phyloP scores from a whole-genome alignment of 305 asterid species.

The Rubia balearica region DNA sequence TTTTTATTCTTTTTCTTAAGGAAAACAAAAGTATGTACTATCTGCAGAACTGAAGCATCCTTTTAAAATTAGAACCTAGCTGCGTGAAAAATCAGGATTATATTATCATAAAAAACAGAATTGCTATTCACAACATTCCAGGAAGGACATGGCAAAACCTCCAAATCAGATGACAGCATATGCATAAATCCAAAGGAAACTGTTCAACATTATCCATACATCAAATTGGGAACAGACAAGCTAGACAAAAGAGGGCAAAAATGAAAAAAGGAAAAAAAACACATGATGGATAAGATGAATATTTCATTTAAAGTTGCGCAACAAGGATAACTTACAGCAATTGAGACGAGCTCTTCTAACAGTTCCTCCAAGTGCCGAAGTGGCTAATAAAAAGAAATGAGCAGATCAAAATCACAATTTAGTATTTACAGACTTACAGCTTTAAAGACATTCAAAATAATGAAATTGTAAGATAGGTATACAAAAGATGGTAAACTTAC shows the following conservation, averaged over 20 bases:
- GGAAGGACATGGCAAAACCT: background rate
- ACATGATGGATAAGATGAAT: background rate
- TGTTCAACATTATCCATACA: background rate
- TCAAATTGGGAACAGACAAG: background rate
- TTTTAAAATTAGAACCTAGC: background rate
- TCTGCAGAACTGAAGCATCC: background rate
- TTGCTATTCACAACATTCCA: conserved; percentile 8
- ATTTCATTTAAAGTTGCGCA: background rate
- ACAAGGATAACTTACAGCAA: conserved; percentile 50
- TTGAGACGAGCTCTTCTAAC: conserved; percentile 63
- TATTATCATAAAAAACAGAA: background rate
- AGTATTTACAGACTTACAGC: background rate
- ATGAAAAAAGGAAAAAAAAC: background rate
- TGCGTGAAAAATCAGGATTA: background rate
- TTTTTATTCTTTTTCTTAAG: background rate
- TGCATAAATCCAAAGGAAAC: background rate
- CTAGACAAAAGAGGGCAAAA: background rate
- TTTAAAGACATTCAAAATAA: background rate
- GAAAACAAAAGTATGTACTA: background rate
- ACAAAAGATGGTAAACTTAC: conserved; percentile 27
- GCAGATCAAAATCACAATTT: background rate
- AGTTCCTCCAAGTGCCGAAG: conserved; percentile 87
- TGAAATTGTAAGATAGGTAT: background rate
- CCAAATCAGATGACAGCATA: background rate
- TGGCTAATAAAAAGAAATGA: conserved; percentile 40